phyloP scores from a whole-genome alignment of 495 filamentous ascomycete genomes.

The Lineolata rhizophorae region DNA sequence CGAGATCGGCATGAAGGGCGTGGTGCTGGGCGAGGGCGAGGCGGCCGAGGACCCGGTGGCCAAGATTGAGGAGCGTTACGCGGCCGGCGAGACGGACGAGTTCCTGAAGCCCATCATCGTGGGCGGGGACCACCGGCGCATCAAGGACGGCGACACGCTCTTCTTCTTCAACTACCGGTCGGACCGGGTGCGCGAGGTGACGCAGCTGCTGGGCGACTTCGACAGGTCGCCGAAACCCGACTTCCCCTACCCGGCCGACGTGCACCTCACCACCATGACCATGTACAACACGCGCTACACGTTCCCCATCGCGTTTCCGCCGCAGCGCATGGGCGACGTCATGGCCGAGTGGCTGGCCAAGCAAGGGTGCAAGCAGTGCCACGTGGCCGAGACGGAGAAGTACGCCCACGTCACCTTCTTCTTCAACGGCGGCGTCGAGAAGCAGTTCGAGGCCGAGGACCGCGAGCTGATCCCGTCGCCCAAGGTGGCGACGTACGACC shows the following conservation, averaged over 20 bases:
- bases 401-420: constrained; percentile 99
- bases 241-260: constrained; percentile 85
- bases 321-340: constrained; percentile 90
- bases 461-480: constrained; percentile 56
- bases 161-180: constrained; percentile 99
- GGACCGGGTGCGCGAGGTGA: constrained; percentile 90
- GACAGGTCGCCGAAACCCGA: constrained; percentile 79
- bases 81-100: constrained; percentile 76
- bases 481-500: constrained; percentile 85
- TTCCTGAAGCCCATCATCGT: constrained; percentile 97
- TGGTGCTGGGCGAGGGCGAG: constrained; percentile 72
- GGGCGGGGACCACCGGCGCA: constrained; percentile 57
- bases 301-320: constrained; percentile 82
- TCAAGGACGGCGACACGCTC: constrained; percentile 79
- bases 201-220: constrained; percentile 75
- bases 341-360: constrained; percentile 87
- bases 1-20: constrained; percentile 68
- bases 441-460: constrained; percentile 76
- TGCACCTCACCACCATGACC: constrained; percentile 90
- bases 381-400: constrained; percentile 96
- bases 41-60: constrained; percentile 61
- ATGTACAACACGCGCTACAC: constrained; percentile 93
- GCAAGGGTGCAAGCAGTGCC: constrained; percentile 72
- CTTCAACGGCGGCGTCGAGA: constrained; percentile 98
- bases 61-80: constrained; percentile 73